Percentiles rank a stretch among this genome's conserved stretches.
These are phyloP conservation scores for Linanthus parryae DNA, from an alignment of 148 eudicot genomes.

Conservation along the genomic window DNA sequence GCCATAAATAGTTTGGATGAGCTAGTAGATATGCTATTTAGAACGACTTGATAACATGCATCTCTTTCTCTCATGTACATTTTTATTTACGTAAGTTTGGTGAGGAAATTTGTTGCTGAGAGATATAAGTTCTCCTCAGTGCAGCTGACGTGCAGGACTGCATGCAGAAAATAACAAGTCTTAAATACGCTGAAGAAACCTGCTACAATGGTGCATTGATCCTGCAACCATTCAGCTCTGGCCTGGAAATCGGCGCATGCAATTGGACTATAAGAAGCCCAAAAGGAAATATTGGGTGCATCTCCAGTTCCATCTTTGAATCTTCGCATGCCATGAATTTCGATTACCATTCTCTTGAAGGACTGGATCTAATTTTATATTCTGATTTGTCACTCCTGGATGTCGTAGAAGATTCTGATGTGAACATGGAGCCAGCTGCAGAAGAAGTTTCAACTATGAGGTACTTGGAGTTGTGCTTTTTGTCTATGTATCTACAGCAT, in stretches of 20 bases:
- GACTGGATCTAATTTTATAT: constrained; percentile 49
- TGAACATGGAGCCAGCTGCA: constrained; percentile 17
- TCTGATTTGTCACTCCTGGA: constrained; percentile 52
- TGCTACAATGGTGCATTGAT: constrained; percentile 72
- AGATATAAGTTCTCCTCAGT: constrained; percentile 45
- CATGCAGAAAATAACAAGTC: constrained; percentile 53
- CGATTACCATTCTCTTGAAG: constrained; percentile 61
- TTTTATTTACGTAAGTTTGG: background rate
- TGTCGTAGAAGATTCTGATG: constrained; percentile 23
- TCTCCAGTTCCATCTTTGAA: constrained; percentile 49
- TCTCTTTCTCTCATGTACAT: background rate
- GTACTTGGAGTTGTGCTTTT: constrained; percentile 1
- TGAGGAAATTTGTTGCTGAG: background rate
- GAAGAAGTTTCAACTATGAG: constrained; percentile 16
- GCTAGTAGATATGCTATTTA: no score
- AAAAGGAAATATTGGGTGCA: constrained; percentile 35
- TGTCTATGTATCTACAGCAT: background rate
- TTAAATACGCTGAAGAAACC: constrained; percentile 77
- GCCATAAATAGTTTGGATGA: no score
- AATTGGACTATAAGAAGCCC: constrained; percentile 76
- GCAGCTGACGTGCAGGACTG: constrained; percentile 76
- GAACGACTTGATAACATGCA: background rate
- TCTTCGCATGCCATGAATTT: constrained; percentile 58
- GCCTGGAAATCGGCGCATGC: constrained; percentile 82
- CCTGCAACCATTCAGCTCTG: constrained; percentile 74